phyloP scores from a whole-genome alignment of 768 basidiomycete species.

The Exidia glandulosa region DNA sequence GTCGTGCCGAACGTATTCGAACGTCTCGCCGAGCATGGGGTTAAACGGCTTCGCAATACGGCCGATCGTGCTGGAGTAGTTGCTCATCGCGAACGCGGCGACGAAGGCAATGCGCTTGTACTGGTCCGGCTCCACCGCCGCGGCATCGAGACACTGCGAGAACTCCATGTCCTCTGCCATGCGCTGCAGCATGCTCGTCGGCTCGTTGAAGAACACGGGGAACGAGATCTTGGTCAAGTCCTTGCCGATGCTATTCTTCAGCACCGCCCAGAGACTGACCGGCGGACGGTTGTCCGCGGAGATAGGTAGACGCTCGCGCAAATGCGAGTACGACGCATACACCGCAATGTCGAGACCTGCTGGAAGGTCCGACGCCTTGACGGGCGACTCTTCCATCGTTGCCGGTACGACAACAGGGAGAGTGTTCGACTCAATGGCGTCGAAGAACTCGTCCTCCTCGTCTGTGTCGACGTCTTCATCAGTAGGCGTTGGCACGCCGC shows the following conservation, averaged over 20 bases:
- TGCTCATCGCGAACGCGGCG: constrained; percentile 95
- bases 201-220: constrained; percentile 88
- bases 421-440: constrained; percentile 80
- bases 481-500: too few relatives aligned
- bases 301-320: constrained; percentile 52
- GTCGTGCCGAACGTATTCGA: constrained; percentile 83
- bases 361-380: constrained; percentile 19
- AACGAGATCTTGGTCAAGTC: constrained; percentile 93
- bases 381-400: constrained; percentile 32
- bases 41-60: constrained; percentile 97
- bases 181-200: constrained; percentile 92
- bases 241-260: constrained; percentile 94
- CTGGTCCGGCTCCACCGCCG: constrained; percentile 63
- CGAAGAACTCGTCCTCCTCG: constrained; percentile 94
- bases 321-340: constrained; percentile 57
- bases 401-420: constrained; percentile 63
- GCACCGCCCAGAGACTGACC: constrained; percentile 86
- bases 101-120: constrained; percentile 82
- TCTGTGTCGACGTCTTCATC: constrained; percentile 40
- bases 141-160: constrained; percentile 84
- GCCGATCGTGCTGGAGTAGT: constrained; percentile 93
- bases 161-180: constrained; percentile 99
- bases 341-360: constrained; percentile 28
- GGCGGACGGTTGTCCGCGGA: constrained; percentile 69
- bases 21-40: constrained; percentile 90